Conservation (phyloP, 306 rosid genomes). For the Neltuma alba region DNA sequence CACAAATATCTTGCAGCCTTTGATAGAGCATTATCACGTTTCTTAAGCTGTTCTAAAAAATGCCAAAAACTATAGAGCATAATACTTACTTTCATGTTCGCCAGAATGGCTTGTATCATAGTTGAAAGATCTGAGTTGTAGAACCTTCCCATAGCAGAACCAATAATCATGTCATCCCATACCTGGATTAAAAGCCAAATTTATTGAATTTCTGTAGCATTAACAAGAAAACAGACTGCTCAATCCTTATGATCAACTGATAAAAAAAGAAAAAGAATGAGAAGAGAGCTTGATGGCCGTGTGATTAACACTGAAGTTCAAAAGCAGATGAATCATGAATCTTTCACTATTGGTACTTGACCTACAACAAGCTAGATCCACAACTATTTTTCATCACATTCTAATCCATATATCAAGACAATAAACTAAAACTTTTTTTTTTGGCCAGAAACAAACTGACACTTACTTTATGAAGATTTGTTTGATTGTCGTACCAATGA, state of each 20-base stretch:
- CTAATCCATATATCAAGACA: neutral
- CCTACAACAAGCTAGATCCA: neutral
- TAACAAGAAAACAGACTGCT: conserved; percentile 7
- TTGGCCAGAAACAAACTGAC: neutral
- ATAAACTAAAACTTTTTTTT: too few species aligned
- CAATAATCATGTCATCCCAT: conserved; percentile 90
- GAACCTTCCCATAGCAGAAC: conserved; percentile 82
- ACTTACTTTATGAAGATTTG: conserved; percentile 92
- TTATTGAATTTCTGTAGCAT: conserved; percentile 29
- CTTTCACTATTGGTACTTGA: conserved; percentile 2
- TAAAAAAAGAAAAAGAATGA: conserved; percentile 11
- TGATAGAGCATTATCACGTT: neutral
- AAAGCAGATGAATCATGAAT: conserved; percentile 4
- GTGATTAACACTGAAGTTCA: conserved; percentile 20
- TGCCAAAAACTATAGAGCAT: conserved; percentile 6
- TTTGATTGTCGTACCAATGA: conserved; percentile 77
- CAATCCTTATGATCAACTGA: conserved; percentile 6
- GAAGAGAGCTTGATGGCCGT: conserved; percentile 1
- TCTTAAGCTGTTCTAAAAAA: neutral
- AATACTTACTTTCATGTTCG: conserved; percentile 61
- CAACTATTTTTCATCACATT: conserved; percentile 3
- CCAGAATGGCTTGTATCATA: conserved; percentile 77
- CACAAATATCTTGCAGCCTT: neutral
- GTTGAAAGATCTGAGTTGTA: conserved; percentile 61
- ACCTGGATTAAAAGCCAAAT: conserved; percentile 61